Evolutionary conservation across 1,284 basidiomycete genomes (phyloP).

Genomic region (Fomitopsis pinicola): DNA sequence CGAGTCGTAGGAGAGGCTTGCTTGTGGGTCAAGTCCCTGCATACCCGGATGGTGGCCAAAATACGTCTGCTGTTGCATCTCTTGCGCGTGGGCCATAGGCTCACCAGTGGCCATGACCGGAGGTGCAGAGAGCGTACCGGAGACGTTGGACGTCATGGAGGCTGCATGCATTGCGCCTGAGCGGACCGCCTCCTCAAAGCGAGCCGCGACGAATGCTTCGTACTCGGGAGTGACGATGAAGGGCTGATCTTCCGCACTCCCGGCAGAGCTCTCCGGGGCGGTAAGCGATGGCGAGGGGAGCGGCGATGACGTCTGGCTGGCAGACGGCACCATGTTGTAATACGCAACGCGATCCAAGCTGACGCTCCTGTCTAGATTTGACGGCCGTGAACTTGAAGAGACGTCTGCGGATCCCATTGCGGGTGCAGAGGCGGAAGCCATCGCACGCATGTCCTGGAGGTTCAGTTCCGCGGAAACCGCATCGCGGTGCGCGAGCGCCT

Average conservation of each 20-base stretch:
- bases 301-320: conserved; percentile 14
- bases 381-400: background rate
- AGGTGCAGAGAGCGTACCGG: background rate
- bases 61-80: background rate
- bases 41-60: background rate
- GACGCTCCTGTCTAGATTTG: background rate
- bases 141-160: conserved; percentile 14
- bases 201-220: conserved; percentile 25
- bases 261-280: conserved; percentile 7
- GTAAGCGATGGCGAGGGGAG: conserved; percentile 14
- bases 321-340: conserved; percentile 12
- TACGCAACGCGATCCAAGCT: conserved; percentile 6
- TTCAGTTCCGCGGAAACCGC: background rate
- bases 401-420: background rate
- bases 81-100: background rate
- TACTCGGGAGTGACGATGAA: conserved; percentile 29
- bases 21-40: background rate
- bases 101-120: background rate
- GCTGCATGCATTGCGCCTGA: conserved; percentile 24
- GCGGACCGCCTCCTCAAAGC: conserved; percentile 24
- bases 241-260: conserved; percentile 24
- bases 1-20: background rate
- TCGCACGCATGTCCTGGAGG: background rate
- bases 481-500: background rate
- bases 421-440: background rate